Percentiles rank a stretch among this genome's conserved stretches.
These are phyloP conservation scores for Boletus rex-veris DNA, from an alignment of 768 basidiomycete genomes.

Conservation along the genomic window DNA sequence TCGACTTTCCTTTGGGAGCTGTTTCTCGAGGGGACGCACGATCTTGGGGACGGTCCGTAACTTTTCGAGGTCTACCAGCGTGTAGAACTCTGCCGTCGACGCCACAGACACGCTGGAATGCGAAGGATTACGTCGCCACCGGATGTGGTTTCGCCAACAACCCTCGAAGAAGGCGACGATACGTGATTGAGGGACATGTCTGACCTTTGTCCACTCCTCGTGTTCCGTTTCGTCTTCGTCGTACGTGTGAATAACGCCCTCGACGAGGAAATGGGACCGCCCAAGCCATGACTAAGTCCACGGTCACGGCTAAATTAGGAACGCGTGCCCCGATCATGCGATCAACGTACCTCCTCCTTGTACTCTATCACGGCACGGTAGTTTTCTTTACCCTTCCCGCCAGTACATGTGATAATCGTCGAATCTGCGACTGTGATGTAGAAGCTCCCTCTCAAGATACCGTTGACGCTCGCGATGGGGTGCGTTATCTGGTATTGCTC, in stretches of 20 bases:
- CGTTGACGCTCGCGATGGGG: constrained; percentile 87
- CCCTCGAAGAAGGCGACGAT: constrained; percentile 85
- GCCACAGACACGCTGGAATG: constrained; percentile 46
- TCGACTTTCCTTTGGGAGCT: constrained; percentile 78
- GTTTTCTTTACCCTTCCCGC: constrained; percentile 56
- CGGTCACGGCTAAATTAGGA: background rate
- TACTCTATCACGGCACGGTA: constrained; percentile 87
- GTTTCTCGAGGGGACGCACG: constrained; percentile 79
- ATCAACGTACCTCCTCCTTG: constrained; percentile 81
- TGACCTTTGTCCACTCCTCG: constrained; percentile 79
- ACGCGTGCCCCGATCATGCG: background rate
- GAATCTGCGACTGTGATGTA: constrained; percentile 85
- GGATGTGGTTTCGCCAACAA: constrained; percentile 78
- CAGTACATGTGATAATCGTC: constrained; percentile 76
- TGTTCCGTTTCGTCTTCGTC: constrained; percentile 58
- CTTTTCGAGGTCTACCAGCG: constrained; percentile 73
- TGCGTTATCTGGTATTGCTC: constrained; percentile 88
- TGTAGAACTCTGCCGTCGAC: constrained; percentile 49
- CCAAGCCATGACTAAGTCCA: constrained; percentile 78
- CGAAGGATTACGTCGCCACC: constrained; percentile 64
- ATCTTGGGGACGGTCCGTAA: constrained; percentile 74
- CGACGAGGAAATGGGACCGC: constrained; percentile 75
- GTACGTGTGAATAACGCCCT: constrained; percentile 88
- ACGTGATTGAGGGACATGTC: constrained; percentile 79
- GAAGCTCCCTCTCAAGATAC: constrained; percentile 85